Percentiles rank a stretch among this genome's conserved stretches.
Conservation (phyloP, 495 filamentous ascomycete species). For the Penicillium odoratum region DNA sequence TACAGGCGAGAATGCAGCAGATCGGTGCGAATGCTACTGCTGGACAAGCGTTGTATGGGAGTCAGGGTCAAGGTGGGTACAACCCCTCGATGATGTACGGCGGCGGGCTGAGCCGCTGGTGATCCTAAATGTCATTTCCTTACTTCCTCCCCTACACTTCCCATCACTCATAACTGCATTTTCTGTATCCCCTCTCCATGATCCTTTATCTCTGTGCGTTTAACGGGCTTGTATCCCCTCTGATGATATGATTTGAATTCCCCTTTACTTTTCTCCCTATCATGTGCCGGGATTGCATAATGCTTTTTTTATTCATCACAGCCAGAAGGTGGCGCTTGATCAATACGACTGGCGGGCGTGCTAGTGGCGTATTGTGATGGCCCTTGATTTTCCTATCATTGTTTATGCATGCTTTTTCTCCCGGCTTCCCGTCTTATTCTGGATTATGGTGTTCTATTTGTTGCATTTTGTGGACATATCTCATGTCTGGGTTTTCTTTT, state of each 20-base stretch:
- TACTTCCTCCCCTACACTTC: slow-evolving; percentile 11
- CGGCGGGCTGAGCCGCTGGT: slow-evolving; percentile 71
- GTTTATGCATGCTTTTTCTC: slow-evolving; percentile 25
- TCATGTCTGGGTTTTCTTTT: slow-evolving; percentile 31
- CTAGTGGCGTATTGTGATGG: slow-evolving; percentile 38
- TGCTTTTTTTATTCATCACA: slow-evolving; percentile 15
- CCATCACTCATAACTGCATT: slow-evolving; percentile 8
- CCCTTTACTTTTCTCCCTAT: slow-evolving; percentile 26
- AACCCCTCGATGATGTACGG: slow-evolving; percentile 85
- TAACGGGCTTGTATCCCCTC: slow-evolving; percentile 21
- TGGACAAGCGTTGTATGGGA: slow-evolving; percentile 85
- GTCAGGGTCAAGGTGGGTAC: slow-evolving; percentile 99
- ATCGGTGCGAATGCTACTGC: slow-evolving; percentile 63
- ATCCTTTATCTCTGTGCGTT: slow-evolving; percentile 19
- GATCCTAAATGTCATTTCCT: slow-evolving; percentile 32
- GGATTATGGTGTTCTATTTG: slow-evolving; percentile 27
- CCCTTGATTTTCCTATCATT: slow-evolving; percentile 14
- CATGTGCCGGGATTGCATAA: slow-evolving; percentile 30
- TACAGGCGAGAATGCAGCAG: slow-evolving; percentile 96
- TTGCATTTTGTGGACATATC: slow-evolving; percentile 37
- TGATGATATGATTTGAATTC: slow-evolving; percentile 39
- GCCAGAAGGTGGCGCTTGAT: slow-evolving; percentile 37
- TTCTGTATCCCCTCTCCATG: slow-evolving; percentile 15
- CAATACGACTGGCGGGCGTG: slow-evolving; percentile 33
- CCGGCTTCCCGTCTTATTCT: slow-evolving; percentile 15